Evolutionary conservation across 2,329 filamentous ascomycete species (phyloP), one percentile per base, ranked within the genome.

Genomic region (Tolypocladium tundrense): DNA sequence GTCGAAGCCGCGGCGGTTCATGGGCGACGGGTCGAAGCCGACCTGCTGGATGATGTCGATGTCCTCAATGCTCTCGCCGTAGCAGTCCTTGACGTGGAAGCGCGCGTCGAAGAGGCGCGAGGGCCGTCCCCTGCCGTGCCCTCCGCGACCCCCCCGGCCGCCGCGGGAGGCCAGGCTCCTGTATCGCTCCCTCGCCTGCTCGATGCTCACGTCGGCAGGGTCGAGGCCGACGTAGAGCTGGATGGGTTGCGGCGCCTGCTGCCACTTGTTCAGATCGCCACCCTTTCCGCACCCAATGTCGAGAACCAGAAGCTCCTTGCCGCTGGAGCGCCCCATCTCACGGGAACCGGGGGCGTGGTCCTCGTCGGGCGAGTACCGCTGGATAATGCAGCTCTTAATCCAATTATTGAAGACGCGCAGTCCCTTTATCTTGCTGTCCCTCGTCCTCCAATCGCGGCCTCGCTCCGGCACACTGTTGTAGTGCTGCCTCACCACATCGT

Each of bases 271-370:
- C 60, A 99, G 72, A 72, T 99, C 94, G 51, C 94, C 94, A 31
- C 94, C 94, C 75, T 99, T 99, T 56, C 94, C 94, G 71, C 94
- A 99, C 33, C 94, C 94, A 68, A 99, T 87, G 70, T 99, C 94
- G 27, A 99, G 81, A 13, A 99, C 89, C 24, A 93, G 79, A 53
- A 97, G 78, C 56, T 85, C 83, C 58, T 85, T 80, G 35, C 76
- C 79, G 50, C 73, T 76, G 4, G 77, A 75, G 56, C 75, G 72
- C 21, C 79, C 80, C 56, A 74, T 70, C 66, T 84, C 80, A 61
- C 79, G 77, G 51, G 81, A 83, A 43, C 82, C 82, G 2, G 86
- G 83, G 0, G 82, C 77, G 63, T 87, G 86, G 60, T 90, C 86
- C 70, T 93, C 88, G 62, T 87, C 86, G 0, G 89, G 88, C 5